Base-by-base conservation (phyloP, 2,329 filamentous ascomycete species). In the Didymella pomorum region DNA sequence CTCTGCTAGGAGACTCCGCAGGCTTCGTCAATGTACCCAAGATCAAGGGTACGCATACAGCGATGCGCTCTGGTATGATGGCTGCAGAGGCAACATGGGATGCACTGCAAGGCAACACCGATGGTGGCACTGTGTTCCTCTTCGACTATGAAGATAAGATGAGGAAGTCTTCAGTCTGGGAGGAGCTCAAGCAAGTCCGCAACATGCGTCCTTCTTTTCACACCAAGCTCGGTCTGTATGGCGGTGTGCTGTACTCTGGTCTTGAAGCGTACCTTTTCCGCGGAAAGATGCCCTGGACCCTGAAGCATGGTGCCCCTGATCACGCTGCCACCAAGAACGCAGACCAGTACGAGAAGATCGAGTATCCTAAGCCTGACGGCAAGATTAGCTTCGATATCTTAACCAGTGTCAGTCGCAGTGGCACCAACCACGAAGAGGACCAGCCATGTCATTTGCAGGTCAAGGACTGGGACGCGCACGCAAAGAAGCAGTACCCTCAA, bases 151-250 rank as follows among this genome's bases (percentile, higher is more conserved):
- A 98, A 76, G 90, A 96, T 69, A 84, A 90, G 52, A 86, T 99
- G 49, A 90, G 94, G 58, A 87, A 90, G 57, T 96, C 92, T 37
- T 86, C 83, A 62, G 96, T 99, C 77, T 98, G 94, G 93, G 91
- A 90, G 73, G 95, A 99, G 77, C 84, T 99, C 57, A 92, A 92
- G 75, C 89, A 95, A 77, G 95, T 99, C 61, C 92, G 95, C 73
- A 99, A 99, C 80, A 97, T 99, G 88, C 89, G 95, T 3, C 95
- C 95, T 0, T 94, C 93, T 0, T 99, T 99, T 86, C 91, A 96
- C 79, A 88, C 82, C 3, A 89, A 92, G 2, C 84, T 99, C 0
- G 94, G 94, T 46, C 80, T 98, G 47, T 95, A 92, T 74, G 95
- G 95, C 64, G 94, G 95, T 52, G 84, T 99, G 63, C 73, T 93